Conservation (phyloP, 306 rosid species). For the Lathyrus oleraceus region DNA sequence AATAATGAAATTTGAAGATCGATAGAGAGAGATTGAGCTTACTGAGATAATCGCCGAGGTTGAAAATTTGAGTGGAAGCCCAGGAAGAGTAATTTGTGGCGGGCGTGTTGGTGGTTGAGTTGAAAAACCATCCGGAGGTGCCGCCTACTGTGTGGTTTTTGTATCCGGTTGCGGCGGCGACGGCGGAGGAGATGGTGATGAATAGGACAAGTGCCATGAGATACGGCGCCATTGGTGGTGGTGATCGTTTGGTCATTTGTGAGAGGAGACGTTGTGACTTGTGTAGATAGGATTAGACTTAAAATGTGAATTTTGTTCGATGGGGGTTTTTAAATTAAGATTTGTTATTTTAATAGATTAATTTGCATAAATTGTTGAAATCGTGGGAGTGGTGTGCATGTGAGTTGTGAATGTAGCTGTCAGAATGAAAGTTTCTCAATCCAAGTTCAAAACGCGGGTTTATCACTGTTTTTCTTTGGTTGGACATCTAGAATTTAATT, state of each 20-base stretch:
- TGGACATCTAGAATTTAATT: too few relatives aligned
- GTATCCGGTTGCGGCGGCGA: constrained; percentile 47
- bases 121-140: constrained; percentile 75
- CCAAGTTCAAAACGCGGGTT: too few relatives aligned
- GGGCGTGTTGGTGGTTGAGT: constrained; percentile 61
- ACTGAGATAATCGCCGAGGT: constrained; percentile 88
- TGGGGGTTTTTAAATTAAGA: too few relatives aligned
- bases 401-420: too few relatives aligned
- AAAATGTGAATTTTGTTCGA: background rate
- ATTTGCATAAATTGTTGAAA: too few relatives aligned
- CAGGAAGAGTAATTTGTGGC: constrained; percentile 74
- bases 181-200: constrained; percentile 17
- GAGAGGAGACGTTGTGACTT: constrained; percentile 1
- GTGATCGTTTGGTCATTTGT: background rate
- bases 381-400: too few relatives aligned
- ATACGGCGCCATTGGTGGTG: constrained; percentile 40
- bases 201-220: constrained; percentile 25
- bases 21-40: constrained; percentile 29
- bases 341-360: too few relatives aligned
- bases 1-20: background rate
- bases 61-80: constrained; percentile 72
- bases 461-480: too few relatives aligned
- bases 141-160: constrained; percentile 83
- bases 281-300: background rate
- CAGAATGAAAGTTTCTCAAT: too few relatives aligned